Evolutionary conservation across 257 asterid species (phyloP).

Genomic region (Verbena officinalis): DNA sequence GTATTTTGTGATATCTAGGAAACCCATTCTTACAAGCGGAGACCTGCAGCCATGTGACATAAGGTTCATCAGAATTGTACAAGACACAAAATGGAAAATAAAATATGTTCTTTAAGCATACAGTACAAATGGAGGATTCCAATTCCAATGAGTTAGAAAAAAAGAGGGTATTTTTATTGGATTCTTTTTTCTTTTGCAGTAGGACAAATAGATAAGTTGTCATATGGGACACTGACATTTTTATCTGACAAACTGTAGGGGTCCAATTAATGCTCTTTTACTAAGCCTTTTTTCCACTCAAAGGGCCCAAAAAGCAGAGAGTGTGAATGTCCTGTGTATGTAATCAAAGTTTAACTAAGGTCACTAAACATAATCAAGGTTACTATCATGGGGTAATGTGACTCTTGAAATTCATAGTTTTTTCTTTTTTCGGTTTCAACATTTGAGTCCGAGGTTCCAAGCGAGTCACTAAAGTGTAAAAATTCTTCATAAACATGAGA

Average conservation of each 20-base stretch:
- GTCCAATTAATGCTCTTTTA: neutral
- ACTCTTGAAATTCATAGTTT: too few relatives aligned
- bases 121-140: conserved; percentile 5
- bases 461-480: too few relatives aligned
- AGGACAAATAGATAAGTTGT: conserved; percentile 12
- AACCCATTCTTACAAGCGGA: conserved; percentile 74
- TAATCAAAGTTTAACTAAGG: too few relatives aligned
- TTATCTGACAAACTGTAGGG: conserved; percentile 10
- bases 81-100: neutral
- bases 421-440: too few relatives aligned
- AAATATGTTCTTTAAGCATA: neutral
- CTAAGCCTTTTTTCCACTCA: neutral
- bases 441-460: too few relatives aligned
- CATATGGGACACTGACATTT: conserved; percentile 11
- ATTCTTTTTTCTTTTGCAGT: conserved; percentile 8
- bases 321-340: too few relatives aligned
- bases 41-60: conserved; percentile 53
- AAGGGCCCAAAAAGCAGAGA: neutral
- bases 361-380: too few relatives aligned
- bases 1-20: conserved; percentile 67
- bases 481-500: too few relatives aligned
- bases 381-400: too few relatives aligned
- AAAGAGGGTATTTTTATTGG: neutral
- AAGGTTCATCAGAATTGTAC: conserved; percentile 7
- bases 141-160: neutral